Evolutionary conservation across 2,329 filamentous ascomycete species (phyloP), one percentile per base, ranked within the genome.

Genomic region (Trichoderma koningii): DNA sequence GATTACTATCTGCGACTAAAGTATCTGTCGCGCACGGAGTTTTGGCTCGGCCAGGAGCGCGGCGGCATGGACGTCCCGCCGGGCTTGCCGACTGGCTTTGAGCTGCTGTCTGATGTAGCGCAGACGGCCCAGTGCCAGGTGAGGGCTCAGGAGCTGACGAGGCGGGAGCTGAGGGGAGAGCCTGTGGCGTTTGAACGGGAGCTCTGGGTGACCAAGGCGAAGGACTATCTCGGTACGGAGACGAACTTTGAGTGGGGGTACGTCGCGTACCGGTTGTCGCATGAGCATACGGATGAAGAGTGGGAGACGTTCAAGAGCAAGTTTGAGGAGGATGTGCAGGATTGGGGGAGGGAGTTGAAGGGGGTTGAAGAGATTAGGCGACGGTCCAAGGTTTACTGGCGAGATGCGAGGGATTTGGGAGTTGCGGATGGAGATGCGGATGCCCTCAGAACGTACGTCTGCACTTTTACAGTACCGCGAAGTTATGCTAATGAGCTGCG

Each of bases 231-330:
- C 17, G 34, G 38, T 10, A 53, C 51, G 2, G 59, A 42, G 41
- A 34, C 42, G 23, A 41, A 55, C 21, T 44, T 41, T 21, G 21
- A 30, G 15, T 73, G 71, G 72, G 70, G 67, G 10, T 72, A 62
- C 56, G 71, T 73, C 0, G 70, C 68, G 0, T 75, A 73, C 26
- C 68, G 72, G 0, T 7, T 69, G 0, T 71, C 64, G 21, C 66
- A 73, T 30, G 50, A 23, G 1, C 68, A 71, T 23, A 67, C 55
- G 6, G 60, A 69, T 14, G 67, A 69, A 4, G 66, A 69, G 17
- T 75, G 73, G 73, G 65, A 68, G 3, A 28, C 56, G 4, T 75
- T 74, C 26, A 71, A 68, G 26, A 30, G 41, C 3, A 73, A 66
- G 7, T 72, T 75, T 5, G 70, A 73, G 17, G 63, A 67, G 0